A percentile compares a stretch with the other conserved stretches of the same genome.
phyloP scores from a whole-genome alignment of 495 filamentous ascomycete genomes.

The Xylaria nigripes region DNA sequence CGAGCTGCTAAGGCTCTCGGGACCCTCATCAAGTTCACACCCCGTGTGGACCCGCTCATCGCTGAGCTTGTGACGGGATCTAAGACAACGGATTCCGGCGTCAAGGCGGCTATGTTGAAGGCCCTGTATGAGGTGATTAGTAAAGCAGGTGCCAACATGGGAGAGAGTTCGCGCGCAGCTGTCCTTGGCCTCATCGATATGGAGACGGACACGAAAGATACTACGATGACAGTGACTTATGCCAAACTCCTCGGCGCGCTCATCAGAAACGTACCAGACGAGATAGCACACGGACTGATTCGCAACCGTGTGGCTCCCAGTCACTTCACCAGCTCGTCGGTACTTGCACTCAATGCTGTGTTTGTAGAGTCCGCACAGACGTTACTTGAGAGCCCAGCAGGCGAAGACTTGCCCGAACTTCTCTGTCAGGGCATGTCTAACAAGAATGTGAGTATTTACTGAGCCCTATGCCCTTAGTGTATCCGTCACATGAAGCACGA shows the following conservation, averaged over 20 bases:
- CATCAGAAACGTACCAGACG: slow-evolving; percentile 67
- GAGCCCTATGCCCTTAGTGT: not conserved
- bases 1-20: slow-evolving; percentile 93
- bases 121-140: slow-evolving; percentile 92
- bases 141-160: slow-evolving; percentile 91
- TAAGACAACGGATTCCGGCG: slow-evolving; percentile 79
- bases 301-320: slow-evolving; percentile 73
- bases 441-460: slow-evolving; percentile 52
- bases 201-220: slow-evolving; percentile 65
- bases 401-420: slow-evolving; percentile 59
- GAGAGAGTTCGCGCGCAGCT: slow-evolving; percentile 71
- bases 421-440: slow-evolving; percentile 74
- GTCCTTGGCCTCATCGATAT: slow-evolving; percentile 82
- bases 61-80: slow-evolving; percentile 85
- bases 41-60: slow-evolving; percentile 82
- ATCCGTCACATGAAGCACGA: not conserved
- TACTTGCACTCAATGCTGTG: slow-evolving; percentile 81
- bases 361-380: slow-evolving; percentile 67
- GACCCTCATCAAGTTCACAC: slow-evolving; percentile 91
- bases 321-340: slow-evolving; percentile 55
- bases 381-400: slow-evolving; percentile 54
- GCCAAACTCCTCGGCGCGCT: slow-evolving; percentile 82
- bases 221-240: slow-evolving; percentile 75
- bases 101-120: slow-evolving; percentile 94
- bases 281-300: slow-evolving; percentile 58